Conservation (phyloP, 352 stramenopile species). For the Blastocystis hominis region DNA sequence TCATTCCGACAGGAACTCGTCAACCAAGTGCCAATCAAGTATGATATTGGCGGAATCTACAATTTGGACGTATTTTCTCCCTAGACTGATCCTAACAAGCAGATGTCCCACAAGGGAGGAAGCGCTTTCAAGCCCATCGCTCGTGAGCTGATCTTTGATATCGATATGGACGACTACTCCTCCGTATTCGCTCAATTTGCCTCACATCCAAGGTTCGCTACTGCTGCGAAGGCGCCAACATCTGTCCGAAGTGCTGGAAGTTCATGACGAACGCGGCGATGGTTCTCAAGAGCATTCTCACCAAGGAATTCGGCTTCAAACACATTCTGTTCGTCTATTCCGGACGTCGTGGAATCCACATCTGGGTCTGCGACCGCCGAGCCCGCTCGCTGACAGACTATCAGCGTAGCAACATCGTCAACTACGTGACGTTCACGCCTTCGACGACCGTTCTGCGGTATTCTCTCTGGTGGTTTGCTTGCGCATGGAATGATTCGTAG, state of each 20-base stretch:
- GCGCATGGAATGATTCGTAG: not conserved
- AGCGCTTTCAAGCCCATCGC: slow-evolving; percentile 78
- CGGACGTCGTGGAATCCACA: slow-evolving; percentile 93
- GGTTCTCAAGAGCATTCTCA: slow-evolving; percentile 69
- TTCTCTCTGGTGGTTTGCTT: not conserved
- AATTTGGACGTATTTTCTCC: slow-evolving; percentile 65
- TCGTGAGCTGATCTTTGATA: slow-evolving; percentile 97
- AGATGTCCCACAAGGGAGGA: slow-evolving; percentile 57
- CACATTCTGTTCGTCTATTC: slow-evolving; percentile 96
- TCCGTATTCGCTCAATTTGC: not conserved
- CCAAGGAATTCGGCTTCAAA: slow-evolving; percentile 90
- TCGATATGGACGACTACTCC: slow-evolving; percentile 97
- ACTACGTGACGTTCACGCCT: slow-evolving; percentile 8
- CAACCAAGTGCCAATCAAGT: slow-evolving; percentile 89
- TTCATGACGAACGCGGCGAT: slow-evolving; percentile 92
- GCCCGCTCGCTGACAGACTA: not conserved
- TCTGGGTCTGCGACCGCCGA: slow-evolving; percentile 88
- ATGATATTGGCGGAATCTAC: slow-evolving; percentile 95
- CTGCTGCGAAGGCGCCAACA: slow-evolving; percentile 73
- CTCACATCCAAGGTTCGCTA: slow-evolving; percentile 79
- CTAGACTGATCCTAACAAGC: slow-evolving; percentile 60
- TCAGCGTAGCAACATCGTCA: slow-evolving; percentile 22
- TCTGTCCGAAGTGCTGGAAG: slow-evolving; percentile 79
- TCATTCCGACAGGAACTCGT: slow-evolving; percentile 3
- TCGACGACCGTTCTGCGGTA: not conserved